phyloP scores from a whole-genome alignment of 2,329 filamentous ascomycete species.

The Chalaropsis thielavioides region DNA sequence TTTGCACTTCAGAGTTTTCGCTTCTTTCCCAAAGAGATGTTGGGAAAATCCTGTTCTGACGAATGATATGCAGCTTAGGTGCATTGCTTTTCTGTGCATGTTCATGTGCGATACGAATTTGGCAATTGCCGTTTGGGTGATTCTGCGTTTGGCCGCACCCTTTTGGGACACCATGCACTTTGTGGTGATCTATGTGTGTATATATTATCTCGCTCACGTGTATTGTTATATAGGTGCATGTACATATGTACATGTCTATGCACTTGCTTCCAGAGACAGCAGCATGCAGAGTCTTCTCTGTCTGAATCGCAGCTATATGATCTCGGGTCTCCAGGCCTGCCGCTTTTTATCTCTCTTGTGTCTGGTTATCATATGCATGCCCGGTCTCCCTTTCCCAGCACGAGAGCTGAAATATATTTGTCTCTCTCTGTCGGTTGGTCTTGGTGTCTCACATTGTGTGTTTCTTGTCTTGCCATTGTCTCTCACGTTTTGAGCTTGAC shows the following conservation, averaged over 20 bases:
- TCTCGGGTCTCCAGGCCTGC: too few relatives aligned
- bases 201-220: too few relatives aligned
- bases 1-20: neutral
- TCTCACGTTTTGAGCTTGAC: neutral
- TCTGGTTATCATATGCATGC: neutral
- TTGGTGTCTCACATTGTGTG: neutral
- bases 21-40: conserved; percentile 3
- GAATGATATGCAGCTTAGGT: neutral
- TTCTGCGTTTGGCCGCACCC: neutral
- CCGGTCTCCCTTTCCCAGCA: neutral
- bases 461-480: neutral
- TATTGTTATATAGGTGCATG: too few relatives aligned
- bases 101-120: neutral
- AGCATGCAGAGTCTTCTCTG: too few relatives aligned
- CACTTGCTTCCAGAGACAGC: too few relatives aligned
- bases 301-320: too few relatives aligned
- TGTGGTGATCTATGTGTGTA: neutral
- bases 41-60: neutral
- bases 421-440: neutral
- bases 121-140: neutral
- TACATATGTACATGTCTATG: too few relatives aligned
- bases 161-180: neutral
- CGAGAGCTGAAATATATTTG: neutral
- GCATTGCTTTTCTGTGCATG: neutral
- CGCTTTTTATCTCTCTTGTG: too few relatives aligned